Percentiles rank a stretch among this genome's conserved stretches.
Conservation (phyloP, 192 early-diverging fungal species). For the Mortierella antarctica region DNA sequence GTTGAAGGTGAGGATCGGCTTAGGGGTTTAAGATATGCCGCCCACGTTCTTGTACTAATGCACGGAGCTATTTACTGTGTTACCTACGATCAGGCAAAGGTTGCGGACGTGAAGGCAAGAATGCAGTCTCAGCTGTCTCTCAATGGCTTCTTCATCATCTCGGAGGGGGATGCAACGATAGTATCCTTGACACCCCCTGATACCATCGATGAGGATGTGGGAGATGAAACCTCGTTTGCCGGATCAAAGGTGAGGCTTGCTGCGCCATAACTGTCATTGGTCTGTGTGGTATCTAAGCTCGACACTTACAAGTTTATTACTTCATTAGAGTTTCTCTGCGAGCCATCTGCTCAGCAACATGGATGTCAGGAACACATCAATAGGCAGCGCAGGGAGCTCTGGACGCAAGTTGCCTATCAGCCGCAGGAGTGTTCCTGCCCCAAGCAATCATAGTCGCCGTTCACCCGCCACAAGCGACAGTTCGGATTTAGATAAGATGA, state of each 20-base stretch:
- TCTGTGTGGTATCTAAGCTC: not conserved
- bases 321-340: slow-evolving; percentile 8
- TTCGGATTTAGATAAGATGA: slow-evolving; percentile 32
- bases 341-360: not conserved
- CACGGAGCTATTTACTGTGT: no score
- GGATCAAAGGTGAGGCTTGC: slow-evolving; percentile 12
- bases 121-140: slow-evolving; percentile 16
- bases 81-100: slow-evolving; percentile 13
- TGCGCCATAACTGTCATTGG: not conserved
- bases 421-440: slow-evolving; percentile 16
- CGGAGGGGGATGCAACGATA: not conserved
- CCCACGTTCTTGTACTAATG: no score
- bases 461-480: slow-evolving; percentile 38
- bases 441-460: slow-evolving; percentile 1
- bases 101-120: slow-evolving; percentile 17
- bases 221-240: not conserved
- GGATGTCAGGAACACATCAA: not conserved
- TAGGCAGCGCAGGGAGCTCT: slow-evolving; percentile 7
- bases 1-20: slow-evolving; percentile 63
- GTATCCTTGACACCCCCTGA: slow-evolving; percentile 9
- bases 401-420: slow-evolving; percentile 4
- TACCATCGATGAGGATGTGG: not conserved
- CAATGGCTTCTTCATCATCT: slow-evolving; percentile 12
- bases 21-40: not conserved
- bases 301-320: not conserved